phyloP scores from a whole-genome alignment of 768 basidiomycete genomes.

The Lactarius tabidus region DNA sequence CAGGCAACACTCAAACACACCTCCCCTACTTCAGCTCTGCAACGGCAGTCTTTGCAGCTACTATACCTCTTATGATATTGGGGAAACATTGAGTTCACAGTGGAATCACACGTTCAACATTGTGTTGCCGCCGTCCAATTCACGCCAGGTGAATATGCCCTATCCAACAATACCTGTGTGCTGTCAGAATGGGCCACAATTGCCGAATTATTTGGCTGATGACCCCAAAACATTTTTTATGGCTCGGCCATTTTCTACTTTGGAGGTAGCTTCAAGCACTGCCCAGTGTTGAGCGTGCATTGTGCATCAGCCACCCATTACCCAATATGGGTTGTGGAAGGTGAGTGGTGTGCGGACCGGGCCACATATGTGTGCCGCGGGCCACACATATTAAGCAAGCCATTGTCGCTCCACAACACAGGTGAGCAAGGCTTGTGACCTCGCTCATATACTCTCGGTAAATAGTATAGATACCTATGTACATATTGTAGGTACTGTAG shows the following conservation, averaged over 20 bases:
- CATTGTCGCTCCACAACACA: too few relatives aligned
- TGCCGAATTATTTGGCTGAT: not conserved
- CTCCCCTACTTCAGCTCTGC: conserved; percentile 10
- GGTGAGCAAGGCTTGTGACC: too few relatives aligned
- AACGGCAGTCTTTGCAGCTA: conserved; percentile 14
- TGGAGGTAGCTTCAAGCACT: not conserved
- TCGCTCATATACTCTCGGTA: too few relatives aligned
- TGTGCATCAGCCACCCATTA: too few relatives aligned
- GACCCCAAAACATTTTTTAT: not conserved
- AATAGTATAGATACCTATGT: too few relatives aligned
- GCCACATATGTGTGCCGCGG: too few relatives aligned
- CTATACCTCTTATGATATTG: conserved; percentile 25
- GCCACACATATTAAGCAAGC: too few relatives aligned
- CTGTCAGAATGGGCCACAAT: not conserved
- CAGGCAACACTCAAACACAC: conserved; percentile 16
- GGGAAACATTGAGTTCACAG: conserved; percentile 19
- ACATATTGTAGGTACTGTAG: too few relatives aligned
- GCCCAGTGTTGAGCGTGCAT: too few relatives aligned
- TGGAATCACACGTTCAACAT: conserved; percentile 26
- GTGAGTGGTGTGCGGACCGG: too few relatives aligned
- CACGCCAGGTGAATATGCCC: conserved; percentile 58
- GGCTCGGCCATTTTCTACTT: not conserved
- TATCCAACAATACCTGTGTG: conserved; percentile 65
- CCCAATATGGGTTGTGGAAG: too few relatives aligned
- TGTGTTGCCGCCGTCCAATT: conserved; percentile 52